Conservation (phyloP, 805 yeast genomes). For the Phaffomyces opuntiae region DNA sequence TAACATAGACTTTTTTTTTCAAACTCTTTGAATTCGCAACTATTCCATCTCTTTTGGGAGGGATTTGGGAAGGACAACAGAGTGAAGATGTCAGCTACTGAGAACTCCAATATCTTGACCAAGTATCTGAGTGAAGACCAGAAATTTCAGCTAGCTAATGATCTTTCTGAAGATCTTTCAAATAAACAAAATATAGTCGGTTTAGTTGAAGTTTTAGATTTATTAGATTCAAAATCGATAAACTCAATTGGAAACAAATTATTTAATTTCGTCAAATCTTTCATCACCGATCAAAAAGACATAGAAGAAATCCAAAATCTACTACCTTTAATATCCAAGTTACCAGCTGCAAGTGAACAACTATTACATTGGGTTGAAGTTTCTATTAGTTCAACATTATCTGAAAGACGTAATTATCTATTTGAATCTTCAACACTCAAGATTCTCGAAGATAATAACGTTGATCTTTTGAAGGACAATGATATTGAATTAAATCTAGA, state of each 20-base stretch:
- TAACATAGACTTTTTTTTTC: not conserved
- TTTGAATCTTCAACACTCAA: not conserved
- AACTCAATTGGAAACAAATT: constrained; percentile 4
- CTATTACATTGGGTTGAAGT: constrained; percentile 7
- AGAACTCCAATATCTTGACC: not conserved
- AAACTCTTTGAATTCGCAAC: not conserved
- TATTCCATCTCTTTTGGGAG: not conserved
- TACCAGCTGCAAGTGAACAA: constrained; percentile 4
- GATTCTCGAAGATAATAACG: not conserved
- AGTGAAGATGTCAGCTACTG: not conserved
- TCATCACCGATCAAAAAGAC: not conserved
- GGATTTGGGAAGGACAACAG: not conserved
- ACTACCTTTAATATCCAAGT: constrained; percentile 2
- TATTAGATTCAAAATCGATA: constrained; percentile 1
- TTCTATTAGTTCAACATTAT: constrained; percentile 1
- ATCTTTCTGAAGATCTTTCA: constrained; percentile 5
- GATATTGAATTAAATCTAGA: not conserved
- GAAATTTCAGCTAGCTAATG: constrained; percentile 1
- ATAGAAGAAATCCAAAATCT: not conserved
- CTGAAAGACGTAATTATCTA: constrained; percentile 3
- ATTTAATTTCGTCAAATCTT: not conserved
- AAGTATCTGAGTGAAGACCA: constrained; percentile 6
- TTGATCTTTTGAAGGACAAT: not conserved
- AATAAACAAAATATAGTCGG: constrained; percentile 6
- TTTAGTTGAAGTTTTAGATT: constrained; percentile 6